Evolutionary conservation across 2,329 filamentous ascomycete genomes (phyloP).

Genomic region (Aspergillus sp.): DNA sequence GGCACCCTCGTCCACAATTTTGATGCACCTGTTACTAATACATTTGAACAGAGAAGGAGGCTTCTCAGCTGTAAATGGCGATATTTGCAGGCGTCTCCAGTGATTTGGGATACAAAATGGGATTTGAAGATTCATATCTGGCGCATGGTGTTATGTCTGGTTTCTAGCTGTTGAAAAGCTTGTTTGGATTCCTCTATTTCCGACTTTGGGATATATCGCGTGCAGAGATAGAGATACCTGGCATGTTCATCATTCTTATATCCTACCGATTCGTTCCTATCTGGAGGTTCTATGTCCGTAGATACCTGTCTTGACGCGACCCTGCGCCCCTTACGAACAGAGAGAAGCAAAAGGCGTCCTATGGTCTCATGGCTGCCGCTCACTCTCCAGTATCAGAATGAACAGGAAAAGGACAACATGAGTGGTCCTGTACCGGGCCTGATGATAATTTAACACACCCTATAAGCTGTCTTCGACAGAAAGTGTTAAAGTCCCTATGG

Average conservation of each 20-base stretch:
- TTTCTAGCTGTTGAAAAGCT: constrained; percentile 20
- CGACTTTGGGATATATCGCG: constrained; percentile 2
- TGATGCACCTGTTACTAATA: constrained; percentile 4
- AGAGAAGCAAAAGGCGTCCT: constrained; percentile 5
- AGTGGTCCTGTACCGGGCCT: no score
- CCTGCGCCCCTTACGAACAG: constrained; percentile 7
- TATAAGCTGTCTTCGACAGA: not conserved
- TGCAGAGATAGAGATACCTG: not conserved
- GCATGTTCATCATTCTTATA: not conserved
- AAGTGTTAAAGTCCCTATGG: constrained; percentile 2
- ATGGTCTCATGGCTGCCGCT: no score
- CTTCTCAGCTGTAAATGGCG: constrained; percentile 25
- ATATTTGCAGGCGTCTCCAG: constrained; percentile 7
- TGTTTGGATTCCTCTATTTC: constrained; percentile 15
- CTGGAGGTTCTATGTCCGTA: constrained; percentile 9
- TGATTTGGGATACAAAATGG: constrained; percentile 19
- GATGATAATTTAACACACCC: not conserved
- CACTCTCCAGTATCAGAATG: no score
- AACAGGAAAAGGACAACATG: no score
- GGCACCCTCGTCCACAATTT: constrained; percentile 9
- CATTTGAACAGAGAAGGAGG: constrained; percentile 20
- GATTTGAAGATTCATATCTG: constrained; percentile 21
- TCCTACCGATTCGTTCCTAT: constrained; percentile 5
- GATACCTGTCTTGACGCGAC: constrained; percentile 1
- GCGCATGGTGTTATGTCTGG: constrained; percentile 35